Evolutionary conservation across 768 basidiomycete species (phyloP), one percentile per base, ranked within the genome.

Genomic region (Neoboletus subvelutipes): DNA sequence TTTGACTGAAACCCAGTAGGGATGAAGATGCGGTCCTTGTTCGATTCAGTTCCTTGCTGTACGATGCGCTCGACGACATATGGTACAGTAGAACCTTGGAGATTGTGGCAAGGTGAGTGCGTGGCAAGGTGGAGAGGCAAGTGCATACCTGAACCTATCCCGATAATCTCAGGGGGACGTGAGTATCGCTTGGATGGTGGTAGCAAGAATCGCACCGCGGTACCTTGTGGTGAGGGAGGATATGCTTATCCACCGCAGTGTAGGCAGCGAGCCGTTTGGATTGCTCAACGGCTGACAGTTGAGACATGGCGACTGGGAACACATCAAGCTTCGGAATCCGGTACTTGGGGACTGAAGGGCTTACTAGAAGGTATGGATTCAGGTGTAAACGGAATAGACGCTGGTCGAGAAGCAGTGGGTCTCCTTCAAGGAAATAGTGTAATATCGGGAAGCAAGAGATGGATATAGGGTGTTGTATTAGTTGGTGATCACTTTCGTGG

Each of bases 1-100:
- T 94, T 96, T 17, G 92, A 94, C 75, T 99, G 97, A 74, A 98
- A 98, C 22, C 95, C 92, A 4, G 93, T 96, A 5, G 94, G 94
- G 54, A 97, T 84, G 73, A 97, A 97, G 7, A 95, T 82, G 26
- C 96, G 84, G 22, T 82, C 79, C 66, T 80, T 81, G 78, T 99
- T 99, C 13, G 81, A 76, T 34, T 82, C 84, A 15, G 66, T 59
- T 2, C 93, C 94, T 71, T 97, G 94, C 59, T 88, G 81, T 12
- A 93, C 81, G 55, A 99, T 95, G 51, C 94, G 82, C 63, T 99
- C 94, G 24, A 99, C 94, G 50, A 98, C 94, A 67, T 96, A 99
- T 4, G 94, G 93, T 1, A 98, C 94, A 1, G 94, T 98, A 9
- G 93, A 94, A 40, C 93, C 92, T 86, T n/a, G 58, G 3, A 46